Base-by-base conservation (phyloP, 2,329 filamentous ascomycete species). In the Verruconis gallopava region DNA sequence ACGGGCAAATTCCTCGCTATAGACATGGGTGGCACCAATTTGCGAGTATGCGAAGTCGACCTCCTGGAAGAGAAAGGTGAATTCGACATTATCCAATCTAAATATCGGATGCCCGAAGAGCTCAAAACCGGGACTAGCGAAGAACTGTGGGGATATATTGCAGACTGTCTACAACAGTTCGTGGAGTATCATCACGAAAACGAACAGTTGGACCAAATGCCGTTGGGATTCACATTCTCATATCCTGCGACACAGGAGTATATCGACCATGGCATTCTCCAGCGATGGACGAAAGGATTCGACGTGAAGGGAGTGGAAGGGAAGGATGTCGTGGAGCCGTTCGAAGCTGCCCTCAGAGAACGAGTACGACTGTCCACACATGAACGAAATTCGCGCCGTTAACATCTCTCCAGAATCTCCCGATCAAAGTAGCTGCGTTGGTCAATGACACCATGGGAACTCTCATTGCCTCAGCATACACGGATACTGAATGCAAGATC, bases 401-500 rank as follows among this genome's bases (percentile, higher is more conserved):
- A 46, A 55, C 45, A 17, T 17, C 22, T 21, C 4, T 21, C 22
- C 48, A 88, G 80, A 80, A 80, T 21, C 80, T 95, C 12, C 89
- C 89, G 37, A 93, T 96, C 65, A 93, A 88, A 66, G 71, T 96
- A 44, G 83, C 82, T 18, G 91, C 91, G 25, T 66, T 98, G 60
- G 91, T 96, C 66, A 98, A 98, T 61, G 91, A 98, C 61, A 98
- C 91, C 37, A 96, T 89, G 14, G 91, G 91, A 54, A 98, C 91
- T 21, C 69, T 98, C 54, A 93, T 98, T 55, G 91, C 91, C 47
- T 96, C 89, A 19, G 81, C 85, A 21, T 98, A 98, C 65, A 96
- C 89, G n/a, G 88, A 98, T 58, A 68, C 79, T 36, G 77, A 79
- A 51, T 93, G 95, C 75, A 86, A 79, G 65, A 91, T 96, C 54